A percentile compares a stretch with the other conserved stretches of the same genome.
These are phyloP conservation scores for Colletotrichum gloeosporioides DNA, from an alignment of 2,329 filamentous ascomycete genomes.

Conservation along the genomic window DNA sequence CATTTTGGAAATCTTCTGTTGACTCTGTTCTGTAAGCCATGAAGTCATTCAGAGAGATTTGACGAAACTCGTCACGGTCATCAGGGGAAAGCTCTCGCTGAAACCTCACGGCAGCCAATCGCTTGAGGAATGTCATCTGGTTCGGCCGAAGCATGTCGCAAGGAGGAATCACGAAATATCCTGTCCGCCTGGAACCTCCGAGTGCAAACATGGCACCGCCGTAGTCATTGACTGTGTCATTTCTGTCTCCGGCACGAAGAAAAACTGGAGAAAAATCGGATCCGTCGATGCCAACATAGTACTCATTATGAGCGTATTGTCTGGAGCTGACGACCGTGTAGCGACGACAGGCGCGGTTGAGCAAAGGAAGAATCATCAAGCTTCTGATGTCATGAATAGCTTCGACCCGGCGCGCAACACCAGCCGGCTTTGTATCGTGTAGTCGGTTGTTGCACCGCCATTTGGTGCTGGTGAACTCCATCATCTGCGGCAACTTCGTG, in stretches of 20 bases:
- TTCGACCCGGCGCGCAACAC: too few species aligned
- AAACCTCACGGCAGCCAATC: too few species aligned
- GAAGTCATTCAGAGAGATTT: not conserved
- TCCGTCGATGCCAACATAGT: not conserved
- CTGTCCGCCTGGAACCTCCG: not conserved
- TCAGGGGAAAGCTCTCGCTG: not conserved
- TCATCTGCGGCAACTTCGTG: too few species aligned
- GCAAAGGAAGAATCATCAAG: too few species aligned
- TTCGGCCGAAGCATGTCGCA: not conserved
- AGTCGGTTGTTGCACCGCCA: too few species aligned
- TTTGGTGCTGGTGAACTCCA: too few species aligned
- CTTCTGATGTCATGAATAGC: too few species aligned
- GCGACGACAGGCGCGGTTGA: too few species aligned
- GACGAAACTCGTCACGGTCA: not conserved
- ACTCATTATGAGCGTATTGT: not conserved
- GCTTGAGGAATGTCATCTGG: not conserved
- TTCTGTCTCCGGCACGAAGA: not conserved
- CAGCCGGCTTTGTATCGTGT: too few species aligned
- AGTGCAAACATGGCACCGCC: not conserved
- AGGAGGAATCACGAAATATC: not conserved
- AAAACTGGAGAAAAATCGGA: not conserved
- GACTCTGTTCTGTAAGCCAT: not conserved
- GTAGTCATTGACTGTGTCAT: not conserved
- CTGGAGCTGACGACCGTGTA: too few species aligned
- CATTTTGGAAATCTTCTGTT: not conserved